Percentiles rank a stretch among this genome's conserved stretches.
Conservation (phyloP, 2,329 filamentous ascomycete species). For the Beauveria pseudobassiana region DNA sequence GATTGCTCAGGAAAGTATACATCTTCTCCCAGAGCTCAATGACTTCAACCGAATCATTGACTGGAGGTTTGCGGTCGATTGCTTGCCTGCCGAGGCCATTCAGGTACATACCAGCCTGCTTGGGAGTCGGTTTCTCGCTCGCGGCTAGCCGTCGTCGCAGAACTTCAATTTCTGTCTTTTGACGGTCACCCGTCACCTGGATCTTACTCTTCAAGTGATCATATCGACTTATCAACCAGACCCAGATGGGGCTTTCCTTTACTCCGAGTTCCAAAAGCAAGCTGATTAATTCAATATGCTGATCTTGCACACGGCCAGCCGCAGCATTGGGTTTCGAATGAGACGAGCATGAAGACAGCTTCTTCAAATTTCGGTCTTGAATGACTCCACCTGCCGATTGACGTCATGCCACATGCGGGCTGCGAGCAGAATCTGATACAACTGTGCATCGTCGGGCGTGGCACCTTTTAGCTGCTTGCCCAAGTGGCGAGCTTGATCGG, state of each 20-base stretch:
- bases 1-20: constrained; percentile 60
- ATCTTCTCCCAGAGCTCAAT: constrained; percentile 93
- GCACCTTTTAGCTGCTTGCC: constrained; percentile 47
- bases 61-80: constrained; percentile 50
- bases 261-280: constrained; percentile 89
- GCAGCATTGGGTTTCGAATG: constrained; percentile 40
- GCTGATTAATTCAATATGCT: constrained; percentile 84
- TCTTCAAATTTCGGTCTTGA: constrained; percentile 86
- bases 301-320: constrained; percentile 58
- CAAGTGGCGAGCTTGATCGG: constrained; percentile 67
- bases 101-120: constrained; percentile 66
- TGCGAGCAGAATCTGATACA: constrained; percentile 80
- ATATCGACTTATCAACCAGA: constrained; percentile 86
- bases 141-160: constrained; percentile 72
- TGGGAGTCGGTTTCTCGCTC: constrained; percentile 61
- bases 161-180: constrained; percentile 87
- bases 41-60: constrained; percentile 72
- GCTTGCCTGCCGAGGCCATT: constrained; percentile 63
- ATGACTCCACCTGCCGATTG: constrained; percentile 73
- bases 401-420: constrained; percentile 95
- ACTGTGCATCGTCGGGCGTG: constrained; percentile 65
- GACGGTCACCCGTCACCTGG: constrained; percentile 70
- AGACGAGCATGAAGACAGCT: constrained; percentile 61
- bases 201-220: constrained; percentile 87
- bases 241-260: constrained; percentile 92